Base-by-base conservation (phyloP, 257 asterid genomes). In the Fraxinus excelsior region DNA sequence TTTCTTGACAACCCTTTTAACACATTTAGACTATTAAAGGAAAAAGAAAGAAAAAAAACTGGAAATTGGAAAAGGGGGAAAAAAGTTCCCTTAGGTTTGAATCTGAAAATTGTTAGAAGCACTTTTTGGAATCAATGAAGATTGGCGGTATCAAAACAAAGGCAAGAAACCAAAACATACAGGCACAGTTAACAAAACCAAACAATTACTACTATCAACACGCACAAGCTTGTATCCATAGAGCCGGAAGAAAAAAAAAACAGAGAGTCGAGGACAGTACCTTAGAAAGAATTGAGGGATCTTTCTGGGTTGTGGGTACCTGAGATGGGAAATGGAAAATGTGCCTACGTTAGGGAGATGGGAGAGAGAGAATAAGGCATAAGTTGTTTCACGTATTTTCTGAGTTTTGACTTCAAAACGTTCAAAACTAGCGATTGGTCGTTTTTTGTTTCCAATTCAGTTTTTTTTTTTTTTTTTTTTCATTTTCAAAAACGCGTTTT, bases 211-310 rank as follows among this genome's bases (percentile, higher is more conserved):
- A 76, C 56, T 44, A 18, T 23, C 62, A 67, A 73, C 5, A 40
- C 58, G 51, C 16, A 42, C 16, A 42, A 10, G 35, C 74, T 35
- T 73, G 71, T 28, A 65, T 23, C 66, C 62, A 74, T 25, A 73
- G 38, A 53, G 42, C 67, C 13, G 4, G n/a, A 37, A 67, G 8
- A 23, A 21, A 11, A 56, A 56, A 19, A 21, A 46, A 56, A 53
- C 28, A 21, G 29, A 58, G 66, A 58, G 21, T 58, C 66, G 14
- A 58, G 8, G 70, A 65, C 69, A 14, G 76, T 85, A 82, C 88
- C 88, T 85, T 78, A 46, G 60, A 56, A 74, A 14, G 56, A 74
- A 78, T 69, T 32, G 77, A 79, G 73, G 25, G 75, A 76, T 46
- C 67, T 75, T 65, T 51, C 56, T 12, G 67, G 37, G n/a, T n/a